Conservation (phyloP, 257 asterid genomes). For the Plantago major region DNA sequence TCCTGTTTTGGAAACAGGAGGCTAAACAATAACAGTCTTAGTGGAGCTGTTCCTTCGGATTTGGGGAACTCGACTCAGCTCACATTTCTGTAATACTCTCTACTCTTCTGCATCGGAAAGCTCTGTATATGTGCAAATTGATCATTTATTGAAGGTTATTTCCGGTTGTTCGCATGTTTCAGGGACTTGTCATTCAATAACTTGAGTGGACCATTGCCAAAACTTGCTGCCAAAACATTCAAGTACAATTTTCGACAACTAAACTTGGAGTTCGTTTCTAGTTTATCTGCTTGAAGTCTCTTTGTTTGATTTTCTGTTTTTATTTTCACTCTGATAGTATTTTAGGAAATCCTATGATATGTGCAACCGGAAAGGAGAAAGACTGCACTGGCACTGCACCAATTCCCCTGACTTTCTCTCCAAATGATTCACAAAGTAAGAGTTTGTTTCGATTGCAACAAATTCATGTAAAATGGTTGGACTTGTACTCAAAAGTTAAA, state of each 20-base stretch:
- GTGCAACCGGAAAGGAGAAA: constrained; percentile 80
- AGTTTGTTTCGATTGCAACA: background rate
- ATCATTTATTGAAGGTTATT: constrained; percentile 8
- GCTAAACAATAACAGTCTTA: constrained; percentile 79
- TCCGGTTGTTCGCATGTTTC: constrained; percentile 17
- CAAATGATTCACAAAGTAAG: constrained; percentile 63
- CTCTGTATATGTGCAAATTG: constrained; percentile 12
- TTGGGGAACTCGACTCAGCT: constrained; percentile 77
- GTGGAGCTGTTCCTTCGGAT: constrained; percentile 66
- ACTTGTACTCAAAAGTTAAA: background rate
- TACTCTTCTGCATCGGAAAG: constrained; percentile 13
- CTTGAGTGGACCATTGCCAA: constrained; percentile 55
- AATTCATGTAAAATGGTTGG: background rate
- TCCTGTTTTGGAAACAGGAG: constrained; percentile 46
- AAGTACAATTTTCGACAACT: constrained; percentile 37
- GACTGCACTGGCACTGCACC: constrained; percentile 76
- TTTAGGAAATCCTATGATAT: constrained; percentile 82
- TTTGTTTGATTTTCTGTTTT: background rate
- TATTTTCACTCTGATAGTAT: constrained; percentile 35
- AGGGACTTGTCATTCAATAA: constrained; percentile 83
- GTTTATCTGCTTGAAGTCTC: background rate
- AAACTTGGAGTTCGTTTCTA: background rate
- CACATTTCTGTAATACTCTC: constrained; percentile 57
- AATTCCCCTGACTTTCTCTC: constrained; percentile 52
- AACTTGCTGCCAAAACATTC: constrained; percentile 47